These are phyloP conservation scores for Rhizodiscina lignyota DNA, from an alignment of 495 filamentous ascomycete genomes.

Conservation along the genomic window DNA sequence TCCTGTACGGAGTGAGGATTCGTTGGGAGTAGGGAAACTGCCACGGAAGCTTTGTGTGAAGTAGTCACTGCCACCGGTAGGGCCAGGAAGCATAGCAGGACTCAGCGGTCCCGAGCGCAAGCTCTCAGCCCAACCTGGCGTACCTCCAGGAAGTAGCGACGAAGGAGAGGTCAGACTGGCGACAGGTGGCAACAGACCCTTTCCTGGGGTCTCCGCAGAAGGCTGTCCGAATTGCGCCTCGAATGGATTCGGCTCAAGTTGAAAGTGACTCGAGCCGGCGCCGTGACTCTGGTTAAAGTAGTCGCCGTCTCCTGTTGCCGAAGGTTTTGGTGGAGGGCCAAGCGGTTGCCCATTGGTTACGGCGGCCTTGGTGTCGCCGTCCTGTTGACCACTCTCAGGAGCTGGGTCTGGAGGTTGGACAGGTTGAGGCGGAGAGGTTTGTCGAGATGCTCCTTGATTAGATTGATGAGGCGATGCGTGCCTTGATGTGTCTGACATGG, in stretches of 20 bases:
- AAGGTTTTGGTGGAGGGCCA: constrained; percentile 65
- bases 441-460: too few species aligned
- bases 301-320: constrained; percentile 43
- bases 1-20: constrained; percentile 82
- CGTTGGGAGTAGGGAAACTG: constrained; percentile 90
- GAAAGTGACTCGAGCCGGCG: constrained; percentile 33
- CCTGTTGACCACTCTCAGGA: too few species aligned
- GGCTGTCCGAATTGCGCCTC: constrained; percentile 67
- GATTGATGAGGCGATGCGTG: too few species aligned
- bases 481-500: too few species aligned
- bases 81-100: constrained; percentile 93
- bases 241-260: constrained; percentile 87
- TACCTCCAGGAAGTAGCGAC: constrained; percentile 49
- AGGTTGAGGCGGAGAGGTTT: too few species aligned
- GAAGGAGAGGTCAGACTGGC: constrained; percentile 86
- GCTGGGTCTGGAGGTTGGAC: too few species aligned
- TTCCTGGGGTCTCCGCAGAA: constrained; percentile 68
- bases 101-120: constrained; percentile 85
- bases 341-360: constrained; percentile 40
- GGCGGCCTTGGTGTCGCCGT: constrained; percentile 12
- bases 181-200: constrained; percentile 79
- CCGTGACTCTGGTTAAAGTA: constrained; percentile 54
- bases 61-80: constrained; percentile 57
- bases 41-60: constrained; percentile 57
- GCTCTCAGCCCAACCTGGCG: constrained; percentile 63